Base-by-base conservation (phyloP, 768 basidiomycete genomes). In the Podaxis sp. region DNA sequence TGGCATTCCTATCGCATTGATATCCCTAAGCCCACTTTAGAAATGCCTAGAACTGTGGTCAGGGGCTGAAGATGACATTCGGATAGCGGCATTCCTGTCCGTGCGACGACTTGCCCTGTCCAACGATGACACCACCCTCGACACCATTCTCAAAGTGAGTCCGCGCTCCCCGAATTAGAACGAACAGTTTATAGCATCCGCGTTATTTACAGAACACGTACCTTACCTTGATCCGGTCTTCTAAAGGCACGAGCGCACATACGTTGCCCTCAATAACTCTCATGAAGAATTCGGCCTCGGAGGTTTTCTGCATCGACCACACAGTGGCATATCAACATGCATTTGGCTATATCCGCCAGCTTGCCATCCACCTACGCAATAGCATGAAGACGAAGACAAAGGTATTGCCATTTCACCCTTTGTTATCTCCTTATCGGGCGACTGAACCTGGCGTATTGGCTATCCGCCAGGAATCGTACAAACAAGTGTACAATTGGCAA, bases 401-500 rank as follows among this genome's bases (percentile, higher is more conserved):
- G 80, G 93, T 88, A 46, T 4, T 77, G 69, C 25, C 36, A 62
- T 38, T 46, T 37, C 10, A 27, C 3, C 14, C 21, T 23, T 4
- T 16, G 25, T 55, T 25, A 42, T 57, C 48, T 50, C 23, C 54
- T 50, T 37, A 50, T 48, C 27, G 32, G 32, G 27, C 3, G 47
- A 23, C 25, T 27, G 13, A 27, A 21, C 18, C 4, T 38, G 36
- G 50, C 1, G 56, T 40, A 14, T 50, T 18, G 51, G 55, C 23
- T 9, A 47, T 44, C 13, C 57, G 21, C 46, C 71, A 93, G 89
- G 95, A 98, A 65, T 87, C 93, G 7, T 95, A 90, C 76, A 89
- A 89, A 72, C 88, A 90, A 67, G 96, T 99, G 21, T 97, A 99
- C 75, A 99, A 98, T 75, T 99, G 97, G 97, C 97, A 98, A 75